Evolutionary conservation across 2,329 filamentous ascomycete genomes (phyloP).

Genomic region (Blastomyces parvus): DNA sequence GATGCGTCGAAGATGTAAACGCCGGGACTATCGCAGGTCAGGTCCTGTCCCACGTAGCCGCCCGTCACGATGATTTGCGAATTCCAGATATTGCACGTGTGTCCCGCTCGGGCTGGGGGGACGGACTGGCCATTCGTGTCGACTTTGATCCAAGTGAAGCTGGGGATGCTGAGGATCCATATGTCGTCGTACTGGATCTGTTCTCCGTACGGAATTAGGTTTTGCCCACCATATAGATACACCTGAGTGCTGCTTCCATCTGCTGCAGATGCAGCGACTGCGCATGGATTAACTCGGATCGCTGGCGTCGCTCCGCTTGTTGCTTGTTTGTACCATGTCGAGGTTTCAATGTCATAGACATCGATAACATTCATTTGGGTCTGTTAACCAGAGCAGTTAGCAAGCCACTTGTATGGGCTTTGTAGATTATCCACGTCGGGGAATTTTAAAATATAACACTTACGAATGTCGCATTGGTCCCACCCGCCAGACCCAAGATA

Average conservation of each 20-base stretch:
- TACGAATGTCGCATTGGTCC: constrained; percentile 57
- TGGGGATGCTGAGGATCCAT: constrained; percentile 71
- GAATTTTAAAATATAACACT: constrained; percentile 19
- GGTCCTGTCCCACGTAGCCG: constrained; percentile 53
- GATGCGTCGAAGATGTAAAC: constrained; percentile 71
- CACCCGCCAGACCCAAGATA: constrained; percentile 67
- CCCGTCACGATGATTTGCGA: constrained; percentile 73
- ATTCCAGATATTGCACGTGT: constrained; percentile 68
- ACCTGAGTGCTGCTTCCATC: constrained; percentile 68
- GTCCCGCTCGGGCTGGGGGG: constrained; percentile 56
- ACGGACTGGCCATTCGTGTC: constrained; percentile 40
- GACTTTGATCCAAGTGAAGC: constrained; percentile 69
- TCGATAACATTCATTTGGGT: constrained; percentile 63
- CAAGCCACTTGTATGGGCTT: neutral
- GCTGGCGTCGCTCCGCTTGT: constrained; percentile 52
- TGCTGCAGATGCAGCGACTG: constrained; percentile 61
- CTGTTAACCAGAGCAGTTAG: constrained; percentile 21
- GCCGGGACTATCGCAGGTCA: constrained; percentile 57
- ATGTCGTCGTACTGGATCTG: constrained; percentile 59
- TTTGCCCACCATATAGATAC: constrained; percentile 70
- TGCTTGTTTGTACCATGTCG: constrained; percentile 64
- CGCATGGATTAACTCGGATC: constrained; percentile 57
- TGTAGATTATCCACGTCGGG: neutral
- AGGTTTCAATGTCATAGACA: constrained; percentile 65
- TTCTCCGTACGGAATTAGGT: constrained; percentile 52